Evolutionary conservation across 768 basidiomycete species (phyloP).

Genomic region (Hericium erinaceus): DNA sequence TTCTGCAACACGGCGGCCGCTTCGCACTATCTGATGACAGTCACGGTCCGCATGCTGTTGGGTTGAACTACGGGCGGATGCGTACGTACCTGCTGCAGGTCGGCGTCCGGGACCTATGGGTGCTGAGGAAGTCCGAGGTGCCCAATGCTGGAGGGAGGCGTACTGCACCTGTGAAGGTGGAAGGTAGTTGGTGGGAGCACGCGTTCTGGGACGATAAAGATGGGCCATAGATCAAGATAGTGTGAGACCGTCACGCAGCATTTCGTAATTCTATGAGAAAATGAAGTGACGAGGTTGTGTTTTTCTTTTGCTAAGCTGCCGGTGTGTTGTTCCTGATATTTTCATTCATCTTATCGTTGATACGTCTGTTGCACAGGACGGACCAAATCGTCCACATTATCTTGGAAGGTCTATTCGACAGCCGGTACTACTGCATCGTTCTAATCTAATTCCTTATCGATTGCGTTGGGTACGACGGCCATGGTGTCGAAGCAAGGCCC

Average conservation of each 20-base stretch:
- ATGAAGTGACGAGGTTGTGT: too few species aligned
- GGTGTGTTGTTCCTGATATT: too few species aligned
- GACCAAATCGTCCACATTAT: too few species aligned
- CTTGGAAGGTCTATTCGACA: too few species aligned
- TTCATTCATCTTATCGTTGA: too few species aligned
- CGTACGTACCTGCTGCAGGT: conserved; percentile 52
- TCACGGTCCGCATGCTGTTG: conserved; percentile 83
- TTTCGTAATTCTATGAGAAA: too few species aligned
- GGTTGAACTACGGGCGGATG: conserved; percentile 69
- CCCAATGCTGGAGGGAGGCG: conserved; percentile 40
- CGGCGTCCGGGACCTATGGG: conserved; percentile 62
- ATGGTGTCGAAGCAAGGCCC: too few species aligned
- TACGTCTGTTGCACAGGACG: too few species aligned
- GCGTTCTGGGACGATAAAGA: conserved; percentile 35
- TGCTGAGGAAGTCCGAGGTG: conserved; percentile 32
- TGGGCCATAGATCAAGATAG: background rate
- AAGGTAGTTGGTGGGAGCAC: conserved; percentile 50
- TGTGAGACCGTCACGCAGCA: background rate
- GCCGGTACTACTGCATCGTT: too few species aligned
- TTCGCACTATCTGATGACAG: conserved; percentile 93
- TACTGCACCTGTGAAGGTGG: conserved; percentile 33
- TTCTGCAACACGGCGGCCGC: conserved; percentile 57
- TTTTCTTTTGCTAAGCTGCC: too few species aligned
- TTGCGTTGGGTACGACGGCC: too few species aligned
- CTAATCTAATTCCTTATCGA: too few species aligned